Evolutionary conservation across 257 asterid genomes (phyloP).

Genomic region (Penstemon davidsonii): DNA sequence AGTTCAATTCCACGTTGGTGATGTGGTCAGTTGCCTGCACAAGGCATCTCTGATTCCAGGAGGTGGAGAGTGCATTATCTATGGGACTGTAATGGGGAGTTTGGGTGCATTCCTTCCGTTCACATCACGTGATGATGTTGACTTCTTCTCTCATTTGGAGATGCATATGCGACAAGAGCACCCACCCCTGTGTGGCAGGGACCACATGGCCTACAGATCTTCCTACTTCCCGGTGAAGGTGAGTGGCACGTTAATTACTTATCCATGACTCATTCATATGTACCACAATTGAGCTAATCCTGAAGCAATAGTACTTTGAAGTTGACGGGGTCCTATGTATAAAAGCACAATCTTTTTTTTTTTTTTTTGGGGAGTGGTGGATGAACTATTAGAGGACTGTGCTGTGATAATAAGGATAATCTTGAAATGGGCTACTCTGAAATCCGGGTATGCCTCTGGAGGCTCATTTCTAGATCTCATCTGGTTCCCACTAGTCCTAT

Average conservation of each 20-base stretch:
- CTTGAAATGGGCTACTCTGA: neutral
- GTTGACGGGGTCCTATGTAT: neutral
- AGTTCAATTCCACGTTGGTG: conserved; percentile 96
- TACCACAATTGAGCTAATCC: conserved; percentile 2
- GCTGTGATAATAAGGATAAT: neutral
- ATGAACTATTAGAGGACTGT: neutral
- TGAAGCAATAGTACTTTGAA: neutral
- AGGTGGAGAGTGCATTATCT: conserved; percentile 92
- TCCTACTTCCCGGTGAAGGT: conserved; percentile 97
- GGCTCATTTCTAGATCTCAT: neutral
- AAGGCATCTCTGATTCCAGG: conserved; percentile 94
- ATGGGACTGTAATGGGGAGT: conserved; percentile 96
- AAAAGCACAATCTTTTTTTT: neutral
- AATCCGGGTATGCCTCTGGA: neutral
- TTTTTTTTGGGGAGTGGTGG: neutral
- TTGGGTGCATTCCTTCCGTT: conserved; percentile 93
- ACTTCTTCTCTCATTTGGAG: conserved; percentile 96
- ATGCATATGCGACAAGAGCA: conserved; percentile 98
- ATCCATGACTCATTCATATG: neutral
- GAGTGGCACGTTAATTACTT: conserved; percentile 14
- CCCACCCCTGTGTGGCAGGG: conserved; percentile 98
- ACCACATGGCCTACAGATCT: conserved; percentile 98
- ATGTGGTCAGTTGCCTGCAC: conserved; percentile 80
- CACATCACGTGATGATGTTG: conserved; percentile 95
- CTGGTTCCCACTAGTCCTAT: neutral